Evolutionary conservation across 2,329 filamentous ascomycete genomes (phyloP).

Genomic region (Penicillium sp.): DNA sequence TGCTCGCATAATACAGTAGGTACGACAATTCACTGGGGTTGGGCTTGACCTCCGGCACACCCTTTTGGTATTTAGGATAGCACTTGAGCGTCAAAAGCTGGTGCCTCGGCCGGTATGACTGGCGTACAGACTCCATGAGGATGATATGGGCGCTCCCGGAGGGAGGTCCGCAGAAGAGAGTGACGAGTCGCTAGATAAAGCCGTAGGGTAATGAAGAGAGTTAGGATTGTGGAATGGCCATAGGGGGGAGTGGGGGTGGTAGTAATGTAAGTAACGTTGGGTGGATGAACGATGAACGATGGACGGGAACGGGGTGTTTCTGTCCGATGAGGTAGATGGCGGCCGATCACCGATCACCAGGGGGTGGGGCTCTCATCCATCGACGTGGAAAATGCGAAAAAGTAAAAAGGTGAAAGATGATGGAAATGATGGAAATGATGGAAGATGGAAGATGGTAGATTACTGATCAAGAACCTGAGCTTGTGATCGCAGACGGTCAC

Average conservation of each 20-base stretch:
- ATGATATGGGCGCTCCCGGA: slow-evolving; percentile 9
- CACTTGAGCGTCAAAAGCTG: slow-evolving; percentile 94
- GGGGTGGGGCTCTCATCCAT: slow-evolving; percentile 19
- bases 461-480: no score
- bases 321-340: slow-evolving; percentile 23
- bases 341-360: slow-evolving; percentile 24
- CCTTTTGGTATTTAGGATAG: slow-evolving; percentile 89
- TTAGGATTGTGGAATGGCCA: slow-evolving; percentile 11
- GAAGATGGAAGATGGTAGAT: neutral
- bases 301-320: slow-evolving; percentile 21
- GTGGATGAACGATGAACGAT: slow-evolving; percentile 6
- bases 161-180: slow-evolving; percentile 6
- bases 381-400: neutral
- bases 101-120: slow-evolving; percentile 80
- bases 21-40: slow-evolving; percentile 97
- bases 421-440: neutral
- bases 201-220: neutral
- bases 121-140: slow-evolving; percentile 55
- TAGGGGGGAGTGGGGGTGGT: slow-evolving; percentile 9
- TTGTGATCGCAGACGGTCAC: neutral
- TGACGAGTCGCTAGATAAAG: slow-evolving; percentile 1
- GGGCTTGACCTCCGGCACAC: slow-evolving; percentile 85
- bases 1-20: slow-evolving; percentile 92
- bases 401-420: neutral
- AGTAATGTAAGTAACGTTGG: slow-evolving; percentile 1